Conservation (phyloP, 2,329 filamentous ascomycete species). For the Balansia obtecta region DNA sequence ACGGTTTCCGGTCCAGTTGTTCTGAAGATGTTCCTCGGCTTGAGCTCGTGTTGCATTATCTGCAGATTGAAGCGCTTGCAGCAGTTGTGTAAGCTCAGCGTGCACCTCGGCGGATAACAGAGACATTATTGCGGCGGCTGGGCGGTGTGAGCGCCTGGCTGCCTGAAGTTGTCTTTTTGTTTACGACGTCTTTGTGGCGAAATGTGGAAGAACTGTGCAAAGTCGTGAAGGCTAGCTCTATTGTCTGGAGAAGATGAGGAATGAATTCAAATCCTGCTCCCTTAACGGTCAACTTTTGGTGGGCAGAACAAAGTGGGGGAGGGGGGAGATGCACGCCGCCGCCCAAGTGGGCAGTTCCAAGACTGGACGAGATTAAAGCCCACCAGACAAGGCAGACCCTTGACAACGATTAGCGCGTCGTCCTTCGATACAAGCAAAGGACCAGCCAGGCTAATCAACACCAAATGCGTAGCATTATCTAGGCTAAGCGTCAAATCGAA, state of each 20-base stretch:
- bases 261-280: conserved; percentile 6
- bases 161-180: conserved; percentile 7
- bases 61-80: conserved; percentile 76
- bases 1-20: conserved; percentile 71
- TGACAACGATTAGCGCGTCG: no score
- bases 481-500: no score
- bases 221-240: not conserved
- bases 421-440: no score
- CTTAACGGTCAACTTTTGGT: conserved; percentile 11
- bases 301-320: conserved; percentile 14
- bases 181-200: conserved; percentile 1
- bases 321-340: conserved; percentile 8
- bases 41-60: conserved; percentile 78
- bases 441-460: no score
- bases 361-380: no score
- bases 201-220: not conserved
- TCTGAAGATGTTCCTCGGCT: conserved; percentile 82
- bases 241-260: not conserved
- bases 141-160: conserved; percentile 13
- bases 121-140: conserved; percentile 45
- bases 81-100: conserved; percentile 70
- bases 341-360: not conserved
- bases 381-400: no score
- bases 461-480: no score
- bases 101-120: conserved; percentile 75